These are phyloP conservation scores for Termitomyces sp. DNA, from an alignment of 768 basidiomycete species.

Conservation along the genomic window DNA sequence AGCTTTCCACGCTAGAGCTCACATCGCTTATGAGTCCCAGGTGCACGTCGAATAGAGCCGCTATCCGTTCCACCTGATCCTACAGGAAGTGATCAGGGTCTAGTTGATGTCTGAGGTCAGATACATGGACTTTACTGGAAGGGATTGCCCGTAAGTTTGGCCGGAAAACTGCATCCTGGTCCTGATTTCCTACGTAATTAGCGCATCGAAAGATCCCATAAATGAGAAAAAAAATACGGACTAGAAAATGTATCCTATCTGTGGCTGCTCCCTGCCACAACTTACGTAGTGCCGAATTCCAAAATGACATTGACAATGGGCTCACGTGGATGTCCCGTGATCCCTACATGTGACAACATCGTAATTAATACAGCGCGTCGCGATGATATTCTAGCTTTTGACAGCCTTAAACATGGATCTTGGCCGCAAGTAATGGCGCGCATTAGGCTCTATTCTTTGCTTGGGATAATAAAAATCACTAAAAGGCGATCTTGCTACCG, in stretches of 20 bases:
- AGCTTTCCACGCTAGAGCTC: slow-evolving; percentile 16
- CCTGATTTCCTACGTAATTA: not conserved
- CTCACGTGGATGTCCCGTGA: not conserved
- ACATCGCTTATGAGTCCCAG: slow-evolving; percentile 64
- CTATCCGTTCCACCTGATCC: slow-evolving; percentile 72
- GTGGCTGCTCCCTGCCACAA: not conserved
- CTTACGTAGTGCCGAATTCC: too few species aligned
- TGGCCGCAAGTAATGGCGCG: not conserved
- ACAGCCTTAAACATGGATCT: not conserved
- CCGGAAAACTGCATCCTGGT: slow-evolving; percentile 9
- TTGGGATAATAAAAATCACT: too few species aligned
- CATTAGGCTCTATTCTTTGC: not conserved
- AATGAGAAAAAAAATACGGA: too few species aligned
- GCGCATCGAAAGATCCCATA: not conserved
- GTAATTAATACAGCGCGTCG: not conserved
- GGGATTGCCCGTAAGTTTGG: slow-evolving; percentile 42
- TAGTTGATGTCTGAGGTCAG: slow-evolving; percentile 5
- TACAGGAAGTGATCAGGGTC: slow-evolving; percentile 20
- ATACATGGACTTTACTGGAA: slow-evolving; percentile 39
- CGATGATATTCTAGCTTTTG: not conserved
- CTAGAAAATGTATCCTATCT: not conserved
- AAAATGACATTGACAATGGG: not conserved
- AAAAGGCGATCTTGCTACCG: too few species aligned
- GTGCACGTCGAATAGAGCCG: slow-evolving; percentile 52
- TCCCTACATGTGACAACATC: not conserved